Base-by-base conservation (phyloP, 371 early-diverging fungal genomes). In the Basidiobolus heterosporus region DNA sequence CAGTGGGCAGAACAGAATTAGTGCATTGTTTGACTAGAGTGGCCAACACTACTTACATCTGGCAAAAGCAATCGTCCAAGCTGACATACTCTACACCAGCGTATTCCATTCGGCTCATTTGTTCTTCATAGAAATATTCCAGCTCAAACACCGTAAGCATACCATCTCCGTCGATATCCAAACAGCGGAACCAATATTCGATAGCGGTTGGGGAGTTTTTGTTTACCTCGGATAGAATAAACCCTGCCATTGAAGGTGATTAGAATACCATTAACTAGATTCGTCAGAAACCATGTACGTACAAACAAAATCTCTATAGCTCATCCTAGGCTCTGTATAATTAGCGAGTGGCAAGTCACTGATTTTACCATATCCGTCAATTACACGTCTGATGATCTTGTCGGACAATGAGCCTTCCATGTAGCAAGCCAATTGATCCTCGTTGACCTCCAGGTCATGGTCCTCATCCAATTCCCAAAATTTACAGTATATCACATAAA, bases 401-500 rank as follows among this genome's bases (percentile, higher is more conserved):
- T 64, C 65, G 38, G 47, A 53, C 19, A 19, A 14, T 37, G 43
- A 23, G 17, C 17, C 19, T 3, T 16, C 30, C 41, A 64, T 62
- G 83, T 75, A 3, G 85, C 63, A 19, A 81, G 70, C 14, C 69
- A 60, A 16, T 78, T 73, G 14, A 71, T 60, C 21, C 72, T 65
- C 1, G 67, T 54, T 3, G 75, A 71, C 16, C 84, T 55, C 58
- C 41, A 79, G 55, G 50, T 87, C 84, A 38, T 81, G 81, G 47
- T 88, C 80, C 20, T 64, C 58, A 58, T 88, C 90, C 39, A 92
- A 64, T 39, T 88, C 85, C 81, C 85, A 91, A 58, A 94, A 90
- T 61, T 87, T 90, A 70, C 91, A 92, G 55, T 89, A 94, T 2
- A 94, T 70, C 13, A 94, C 95, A 61, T 91, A 94, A 53, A 91